These are phyloP conservation scores for Plantago coronopus DNA, from an alignment of 305 asterid genomes.

Conservation along the genomic window DNA sequence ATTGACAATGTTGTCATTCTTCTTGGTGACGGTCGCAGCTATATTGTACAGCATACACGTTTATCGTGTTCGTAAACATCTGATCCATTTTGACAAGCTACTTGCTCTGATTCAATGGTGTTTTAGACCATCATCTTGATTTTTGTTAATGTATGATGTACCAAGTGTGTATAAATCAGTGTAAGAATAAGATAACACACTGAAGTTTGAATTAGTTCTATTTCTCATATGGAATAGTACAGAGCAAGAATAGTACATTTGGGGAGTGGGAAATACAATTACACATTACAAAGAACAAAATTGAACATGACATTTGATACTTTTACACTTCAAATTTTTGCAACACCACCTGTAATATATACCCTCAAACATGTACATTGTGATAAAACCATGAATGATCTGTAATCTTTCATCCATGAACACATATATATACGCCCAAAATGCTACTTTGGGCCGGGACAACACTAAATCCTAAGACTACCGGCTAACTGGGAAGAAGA, in stretches of 20 bases:
- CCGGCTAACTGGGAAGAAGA: slow-evolving; percentile 15
- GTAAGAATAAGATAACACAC: neutral
- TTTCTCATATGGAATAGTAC: neutral
- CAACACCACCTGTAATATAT: slow-evolving; percentile 27
- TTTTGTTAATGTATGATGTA: neutral
- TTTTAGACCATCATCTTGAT: slow-evolving; percentile 16
- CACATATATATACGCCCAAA: slow-evolving; percentile 13
- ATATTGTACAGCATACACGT: slow-evolving; percentile 51
- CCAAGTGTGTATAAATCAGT: neutral
- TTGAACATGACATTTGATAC: slow-evolving; percentile 12
- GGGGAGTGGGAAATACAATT: slow-evolving; percentile 6
- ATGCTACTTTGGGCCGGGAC: slow-evolving; percentile 18
- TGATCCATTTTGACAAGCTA: slow-evolving; percentile 60
- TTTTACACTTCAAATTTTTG: slow-evolving; percentile 21
- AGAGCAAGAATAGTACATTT: slow-evolving; percentile 18
- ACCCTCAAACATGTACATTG: slow-evolving; percentile 35
- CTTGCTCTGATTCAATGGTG: slow-evolving; percentile 21
- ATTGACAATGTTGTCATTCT: slow-evolving; percentile 56
- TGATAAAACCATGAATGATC: slow-evolving; percentile 9
- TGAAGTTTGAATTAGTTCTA: neutral
- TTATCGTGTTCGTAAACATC: slow-evolving; percentile 58
- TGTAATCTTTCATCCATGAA: slow-evolving; percentile 20
- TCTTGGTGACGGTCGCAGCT: slow-evolving; percentile 60
- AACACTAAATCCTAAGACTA: slow-evolving; percentile 14
- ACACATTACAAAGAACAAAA: slow-evolving; percentile 26